Conservation (phyloP, 345 rosid genomes). For the Citrus sinensis region DVS_A1.0 CM039161.1:21590001-21590500, state of each 20-base stretch:
- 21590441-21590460: conserved; percentile 85
- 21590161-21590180: not conserved
- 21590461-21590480: conserved; percentile 72
- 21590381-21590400: not conserved
- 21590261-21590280: conserved; percentile 94
- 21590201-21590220: not conserved
- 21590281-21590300: conserved; percentile 66
- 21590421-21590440: conserved; percentile 59
- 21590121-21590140: conserved; percentile 89
- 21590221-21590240: not conserved
- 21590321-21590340: conserved; percentile 95
- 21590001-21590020: not conserved
- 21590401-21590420: not conserved
- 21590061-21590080: conserved; percentile 46
- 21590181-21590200: not conserved
- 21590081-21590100: conserved; percentile 50
- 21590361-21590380: not conserved
- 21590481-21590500: conserved; percentile 66
- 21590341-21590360: conserved; percentile 5
- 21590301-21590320: conserved; percentile 88
- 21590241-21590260: conserved; percentile 74
- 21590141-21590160: conserved; percentile 34
- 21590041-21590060: conserved; percentile 2
- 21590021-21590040: not conserved
- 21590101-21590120: conserved; percentile 59